Evolutionary conservation across 1,139 yeast species (phyloP).

Genomic region (Kodamaea alishanica): DNA sequence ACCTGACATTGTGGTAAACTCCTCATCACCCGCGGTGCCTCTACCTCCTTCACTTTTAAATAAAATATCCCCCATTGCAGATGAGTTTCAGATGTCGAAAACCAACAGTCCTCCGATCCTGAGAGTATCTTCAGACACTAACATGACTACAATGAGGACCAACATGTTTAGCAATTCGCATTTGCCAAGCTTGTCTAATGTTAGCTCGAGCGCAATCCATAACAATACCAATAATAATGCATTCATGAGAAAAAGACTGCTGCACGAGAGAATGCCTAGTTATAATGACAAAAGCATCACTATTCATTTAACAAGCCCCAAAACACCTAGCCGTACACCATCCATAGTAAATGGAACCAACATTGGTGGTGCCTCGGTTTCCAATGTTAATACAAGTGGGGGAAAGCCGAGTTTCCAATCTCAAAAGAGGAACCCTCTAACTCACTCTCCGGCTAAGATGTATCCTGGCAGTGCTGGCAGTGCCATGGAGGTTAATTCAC

Average conservation of each 20-base stretch:
- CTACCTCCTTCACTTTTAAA: too few relatives aligned
- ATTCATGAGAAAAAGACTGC: constrained; percentile 12
- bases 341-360: neutral
- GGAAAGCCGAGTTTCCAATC: constrained; percentile 10
- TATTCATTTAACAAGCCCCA: constrained; percentile 5
- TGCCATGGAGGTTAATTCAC: neutral
- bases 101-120: too few relatives aligned
- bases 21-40: too few relatives aligned
- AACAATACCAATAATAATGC: constrained; percentile 9
- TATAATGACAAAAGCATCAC: constrained; percentile 3
- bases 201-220: neutral
- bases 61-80: too few relatives aligned
- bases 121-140: too few relatives aligned
- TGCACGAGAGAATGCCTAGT: constrained; percentile 4
- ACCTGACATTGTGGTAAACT: too few relatives aligned
- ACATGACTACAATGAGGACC: neutral
- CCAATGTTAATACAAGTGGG: constrained; percentile 1
- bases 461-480: neutral
- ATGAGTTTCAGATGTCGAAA: too few relatives aligned
- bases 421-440: constrained; percentile 10
- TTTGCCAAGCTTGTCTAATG: neutral
- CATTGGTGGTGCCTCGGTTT: too few relatives aligned
- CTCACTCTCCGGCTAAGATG: neutral
- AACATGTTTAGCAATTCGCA: neutral
- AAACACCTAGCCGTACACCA: constrained; percentile 9